phyloP scores from a whole-genome alignment of 257 asterid species.

The Verbena officinalis region DNA sequence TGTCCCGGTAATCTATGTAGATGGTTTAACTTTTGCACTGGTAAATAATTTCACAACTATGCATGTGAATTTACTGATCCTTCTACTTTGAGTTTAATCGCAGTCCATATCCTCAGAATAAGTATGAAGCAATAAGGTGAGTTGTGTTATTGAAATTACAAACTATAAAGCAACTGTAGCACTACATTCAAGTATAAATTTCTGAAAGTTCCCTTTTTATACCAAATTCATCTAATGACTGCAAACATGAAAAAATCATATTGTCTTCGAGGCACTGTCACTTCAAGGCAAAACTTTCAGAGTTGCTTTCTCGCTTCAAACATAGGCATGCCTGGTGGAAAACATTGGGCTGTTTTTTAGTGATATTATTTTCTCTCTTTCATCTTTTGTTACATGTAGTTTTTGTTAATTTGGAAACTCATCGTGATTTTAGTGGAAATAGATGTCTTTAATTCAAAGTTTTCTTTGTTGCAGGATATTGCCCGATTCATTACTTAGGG shows the following conservation, averaged over 20 bases:
- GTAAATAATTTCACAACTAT: background rate
- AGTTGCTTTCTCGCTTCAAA: too few relatives aligned
- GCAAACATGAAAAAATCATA: background rate
- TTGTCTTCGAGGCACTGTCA: too few relatives aligned
- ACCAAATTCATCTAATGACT: background rate
- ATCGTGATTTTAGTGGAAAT: background rate
- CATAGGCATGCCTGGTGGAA: constrained; percentile 4
- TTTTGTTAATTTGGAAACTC: background rate
- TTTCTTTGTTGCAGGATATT: constrained; percentile 53
- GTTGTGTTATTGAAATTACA: background rate
- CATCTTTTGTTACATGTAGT: background rate
- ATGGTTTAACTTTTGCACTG: background rate
- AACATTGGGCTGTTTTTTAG: too few relatives aligned
- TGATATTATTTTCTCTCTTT: too few relatives aligned
- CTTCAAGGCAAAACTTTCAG: too few relatives aligned
- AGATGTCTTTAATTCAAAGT: constrained; percentile 18
- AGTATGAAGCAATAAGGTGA: background rate
- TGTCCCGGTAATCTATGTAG: background rate
- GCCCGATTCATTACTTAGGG: constrained; percentile 72
- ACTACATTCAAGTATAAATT: background rate
- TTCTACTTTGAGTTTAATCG: constrained; percentile 3
- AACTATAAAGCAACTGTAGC: background rate
- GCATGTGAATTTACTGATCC: background rate
- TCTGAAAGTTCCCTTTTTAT: constrained; percentile 1
- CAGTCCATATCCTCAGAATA: background rate